Conservation (phyloP, 352 stramenopile genomes). For the Blastocystis sp. region DNA sequence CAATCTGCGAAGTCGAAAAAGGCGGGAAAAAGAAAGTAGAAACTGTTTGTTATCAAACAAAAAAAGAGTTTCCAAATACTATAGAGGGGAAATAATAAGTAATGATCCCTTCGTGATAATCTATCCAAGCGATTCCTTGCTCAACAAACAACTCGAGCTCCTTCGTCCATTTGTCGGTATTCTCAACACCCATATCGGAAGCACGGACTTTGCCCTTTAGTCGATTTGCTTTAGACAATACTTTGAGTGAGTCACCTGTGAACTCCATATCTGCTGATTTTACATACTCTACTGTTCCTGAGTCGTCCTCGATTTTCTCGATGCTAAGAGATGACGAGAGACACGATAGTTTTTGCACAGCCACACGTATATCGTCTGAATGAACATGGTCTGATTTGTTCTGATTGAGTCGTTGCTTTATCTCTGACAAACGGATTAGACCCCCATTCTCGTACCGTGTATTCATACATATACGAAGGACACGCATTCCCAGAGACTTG, state of each 20-base stretch:
- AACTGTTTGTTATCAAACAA: neutral
- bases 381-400: conserved; percentile 4
- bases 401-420: conserved; percentile 33
- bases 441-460: conserved; percentile 52
- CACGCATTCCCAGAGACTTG: conserved; percentile 48
- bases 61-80: conserved; percentile 3
- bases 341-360: conserved; percentile 5
- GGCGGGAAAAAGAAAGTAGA: neutral
- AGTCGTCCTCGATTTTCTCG: neutral
- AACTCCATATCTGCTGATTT: conserved; percentile 56
- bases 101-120: neutral
- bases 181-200: conserved; percentile 20
- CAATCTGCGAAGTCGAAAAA: neutral
- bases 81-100: conserved; percentile 55
- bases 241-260: neutral
- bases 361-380: conserved; percentile 24
- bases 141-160: conserved; percentile 17
- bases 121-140: conserved; percentile 32
- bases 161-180: conserved; percentile 2
- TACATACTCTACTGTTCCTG: conserved; percentile 16
- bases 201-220: conserved; percentile 39
- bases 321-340: conserved; percentile 24
- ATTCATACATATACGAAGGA: conserved; percentile 16
- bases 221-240: neutral
- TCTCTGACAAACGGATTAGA: neutral